phyloP scores from a whole-genome alignment of 495 filamentous ascomycete species.

The Lineolata rhizophorae region DNA sequence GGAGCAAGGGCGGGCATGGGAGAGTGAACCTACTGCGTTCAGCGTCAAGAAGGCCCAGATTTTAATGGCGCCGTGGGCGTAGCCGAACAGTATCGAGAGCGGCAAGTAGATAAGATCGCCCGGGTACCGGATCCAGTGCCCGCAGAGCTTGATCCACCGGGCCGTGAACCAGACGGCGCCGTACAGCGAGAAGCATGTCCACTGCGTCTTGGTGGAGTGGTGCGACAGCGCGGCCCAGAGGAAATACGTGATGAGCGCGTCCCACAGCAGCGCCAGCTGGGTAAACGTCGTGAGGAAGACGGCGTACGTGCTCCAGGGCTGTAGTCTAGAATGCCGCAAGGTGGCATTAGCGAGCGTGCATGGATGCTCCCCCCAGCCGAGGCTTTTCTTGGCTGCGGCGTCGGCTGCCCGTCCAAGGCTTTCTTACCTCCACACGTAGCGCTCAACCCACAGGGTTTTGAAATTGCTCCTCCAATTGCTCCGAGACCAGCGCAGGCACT shows the following conservation, averaged over 20 bases:
- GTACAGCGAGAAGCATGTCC: slow-evolving; percentile 4
- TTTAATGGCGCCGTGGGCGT: slow-evolving; percentile 41
- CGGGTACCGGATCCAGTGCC: slow-evolving; percentile 27
- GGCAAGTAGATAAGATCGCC: slow-evolving; percentile 32
- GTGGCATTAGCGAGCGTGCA: slow-evolving; percentile 1
- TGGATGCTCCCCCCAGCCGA: not conserved
- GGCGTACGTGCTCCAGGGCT: slow-evolving; percentile 41
- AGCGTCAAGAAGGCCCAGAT: slow-evolving; percentile 35
- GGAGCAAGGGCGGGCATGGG: no score
- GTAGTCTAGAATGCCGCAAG: slow-evolving; percentile 13
- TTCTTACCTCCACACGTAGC: slow-evolving; percentile 27
- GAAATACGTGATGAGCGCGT: slow-evolving; percentile 23
- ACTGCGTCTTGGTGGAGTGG: not conserved
- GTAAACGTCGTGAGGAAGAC: slow-evolving; percentile 36
- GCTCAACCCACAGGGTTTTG: slow-evolving; percentile 29
- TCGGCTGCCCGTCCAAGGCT: not conserved
- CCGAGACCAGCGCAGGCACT: slow-evolving; percentile 37
- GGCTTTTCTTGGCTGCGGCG: not conserved
- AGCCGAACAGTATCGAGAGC: slow-evolving; percentile 32
- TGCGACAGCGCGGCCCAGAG: slow-evolving; percentile 7
- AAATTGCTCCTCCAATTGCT: slow-evolving; percentile 46
- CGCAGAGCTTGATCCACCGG: slow-evolving; percentile 3
- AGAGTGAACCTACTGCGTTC: slow-evolving; percentile 16
- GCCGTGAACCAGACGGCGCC: not conserved
- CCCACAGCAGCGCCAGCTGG: slow-evolving; percentile 34